Conservation (phyloP, 371 early-diverging fungal species). For the Blastocladiella emersonii region DNA sequence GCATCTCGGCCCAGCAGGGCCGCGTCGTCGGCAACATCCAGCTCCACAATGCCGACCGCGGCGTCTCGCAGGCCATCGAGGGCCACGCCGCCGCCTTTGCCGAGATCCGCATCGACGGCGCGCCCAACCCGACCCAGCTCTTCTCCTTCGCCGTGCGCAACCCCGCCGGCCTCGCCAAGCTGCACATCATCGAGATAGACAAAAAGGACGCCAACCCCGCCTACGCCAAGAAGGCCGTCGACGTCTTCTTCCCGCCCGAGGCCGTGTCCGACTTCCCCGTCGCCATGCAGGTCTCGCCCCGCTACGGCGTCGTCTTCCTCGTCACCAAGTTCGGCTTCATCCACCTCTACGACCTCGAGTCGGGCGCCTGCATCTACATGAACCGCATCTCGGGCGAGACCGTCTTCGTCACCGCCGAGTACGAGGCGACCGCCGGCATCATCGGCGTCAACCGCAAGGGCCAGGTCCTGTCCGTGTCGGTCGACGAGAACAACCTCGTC, state of each 20-base stretch:
- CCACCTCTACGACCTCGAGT: constrained; percentile 88
- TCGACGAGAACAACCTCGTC: constrained; percentile 76
- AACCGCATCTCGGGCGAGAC: constrained; percentile 94
- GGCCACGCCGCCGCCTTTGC: constrained; percentile 95
- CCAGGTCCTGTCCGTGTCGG: constrained; percentile 81
- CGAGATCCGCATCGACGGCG: constrained; percentile 65
- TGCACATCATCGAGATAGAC: constrained; percentile 93
- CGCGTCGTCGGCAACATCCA: constrained; percentile 94
- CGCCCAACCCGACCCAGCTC: constrained; percentile 60
- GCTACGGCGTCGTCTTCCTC: constrained; percentile 80
- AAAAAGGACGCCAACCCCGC: constrained; percentile 80
- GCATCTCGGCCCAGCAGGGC: constrained; percentile 74
- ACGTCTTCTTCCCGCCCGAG: constrained; percentile 90
- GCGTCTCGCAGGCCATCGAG: constrained; percentile 88
- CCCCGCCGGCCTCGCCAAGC: constrained; percentile 60
- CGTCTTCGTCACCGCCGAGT: constrained; percentile 91
- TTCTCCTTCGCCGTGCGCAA: constrained; percentile 86
- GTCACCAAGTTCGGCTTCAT: constrained; percentile 96
- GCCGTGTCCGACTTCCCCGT: constrained; percentile 91
- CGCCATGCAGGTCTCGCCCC: constrained; percentile 83
- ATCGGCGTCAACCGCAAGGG: constrained; percentile 94
- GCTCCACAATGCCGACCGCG: constrained; percentile 79
- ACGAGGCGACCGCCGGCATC: constrained; percentile 68
- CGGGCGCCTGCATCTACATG: constrained; percentile 85
- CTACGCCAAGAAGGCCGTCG: constrained; percentile 80